These are phyloP conservation scores for Trichoderma breve DNA, from an alignment of 2,329 filamentous ascomycete species.

Conservation along the genomic window DNA sequence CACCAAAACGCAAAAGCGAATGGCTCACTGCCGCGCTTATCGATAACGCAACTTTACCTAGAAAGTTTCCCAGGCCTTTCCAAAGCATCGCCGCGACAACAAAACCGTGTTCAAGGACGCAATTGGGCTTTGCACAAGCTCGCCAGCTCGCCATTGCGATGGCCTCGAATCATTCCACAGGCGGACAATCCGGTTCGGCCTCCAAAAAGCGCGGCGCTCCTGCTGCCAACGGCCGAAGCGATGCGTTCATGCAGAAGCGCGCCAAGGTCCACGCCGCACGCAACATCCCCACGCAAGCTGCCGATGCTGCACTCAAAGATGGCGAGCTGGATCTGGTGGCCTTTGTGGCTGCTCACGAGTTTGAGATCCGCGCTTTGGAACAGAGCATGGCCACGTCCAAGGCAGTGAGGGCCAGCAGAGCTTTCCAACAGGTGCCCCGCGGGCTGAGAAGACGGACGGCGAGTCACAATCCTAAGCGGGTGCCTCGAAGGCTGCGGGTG, in stretches of 20 bases:
- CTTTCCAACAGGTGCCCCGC: slow-evolving; percentile 88
- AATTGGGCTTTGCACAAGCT: not conserved
- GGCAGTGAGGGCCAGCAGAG: slow-evolving; percentile 59
- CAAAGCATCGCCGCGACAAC: not conserved
- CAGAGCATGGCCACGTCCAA: slow-evolving; percentile 76
- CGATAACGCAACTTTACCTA: slow-evolving; percentile 11
- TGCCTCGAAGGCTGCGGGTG: slow-evolving; percentile 72
- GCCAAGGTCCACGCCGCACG: slow-evolving; percentile 47
- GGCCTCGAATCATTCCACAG: slow-evolving; percentile 28
- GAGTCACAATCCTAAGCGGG: slow-evolving; percentile 89
- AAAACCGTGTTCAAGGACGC: not conserved
- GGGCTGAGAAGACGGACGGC: slow-evolving; percentile 82
- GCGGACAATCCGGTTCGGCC: slow-evolving; percentile 28
- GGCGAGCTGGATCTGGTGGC: slow-evolving; percentile 82
- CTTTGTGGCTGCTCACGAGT: slow-evolving; percentile 82
- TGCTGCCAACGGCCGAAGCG: slow-evolving; percentile 27
- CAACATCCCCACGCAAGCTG: slow-evolving; percentile 49
- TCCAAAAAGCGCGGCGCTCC: slow-evolving; percentile 30
- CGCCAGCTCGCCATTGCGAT: slow-evolving; percentile 27
- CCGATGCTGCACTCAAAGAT: slow-evolving; percentile 55
- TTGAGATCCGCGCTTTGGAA: slow-evolving; percentile 83
- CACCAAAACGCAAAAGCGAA: not conserved
- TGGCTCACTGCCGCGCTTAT: slow-evolving; percentile 10
- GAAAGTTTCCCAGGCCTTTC: not conserved
- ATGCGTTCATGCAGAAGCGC: slow-evolving; percentile 41